Base-by-base conservation (phyloP, 257 asterid species). In the Mentha longifolia region DNA sequence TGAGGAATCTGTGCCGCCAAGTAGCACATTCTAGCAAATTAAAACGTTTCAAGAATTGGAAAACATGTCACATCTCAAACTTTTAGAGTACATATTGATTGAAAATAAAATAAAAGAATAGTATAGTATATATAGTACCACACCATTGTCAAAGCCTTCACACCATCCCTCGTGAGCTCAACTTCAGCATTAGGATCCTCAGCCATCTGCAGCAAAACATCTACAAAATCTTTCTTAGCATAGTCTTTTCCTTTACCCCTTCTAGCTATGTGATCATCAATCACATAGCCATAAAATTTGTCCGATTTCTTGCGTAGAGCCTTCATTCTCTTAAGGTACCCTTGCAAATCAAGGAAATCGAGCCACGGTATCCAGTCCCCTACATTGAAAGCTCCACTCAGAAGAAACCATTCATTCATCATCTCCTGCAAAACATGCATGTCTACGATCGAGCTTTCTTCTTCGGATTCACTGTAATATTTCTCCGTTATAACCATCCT, bases 101-200 rank as follows among this genome's bases (percentile, higher is more conserved):
- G 12, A 45, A 45, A 3, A 13, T 12, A 37, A 8, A 25, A 25
- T 25, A 25, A 25, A 46, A n/a, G 12, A 28, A 57, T n/a, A n/a
- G n/a, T n/a, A n/a, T n/a, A n/a, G n/a, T n/a, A n/a, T n/a, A n/a
- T n/a, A 28, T 6, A 33, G 37, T 33, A 33, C 37, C 10, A 1
- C 76, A 61, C 67, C 67, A 61, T 37, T 11, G 37, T 19, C 19
- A 61, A 41, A 1, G 37, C 79, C 72, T 82, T 85, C 61, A 82
- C 41, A 7, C 66, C 0, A 31, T 82, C 87, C 25, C 72, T 68
- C 2, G 81, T 73, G 20, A 85, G 73, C 35, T 66, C n/a, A n/a
- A n/a, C n/a, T n/a, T 83, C 84, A 67, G 60, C 78, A 55, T 74
- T 41, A 19, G 83, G n/a, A 72, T 76, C 85, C 30, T 75, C 76